Conservation (phyloP, 495 filamentous ascomycete species). For the Pyronema domesticum region DNA sequence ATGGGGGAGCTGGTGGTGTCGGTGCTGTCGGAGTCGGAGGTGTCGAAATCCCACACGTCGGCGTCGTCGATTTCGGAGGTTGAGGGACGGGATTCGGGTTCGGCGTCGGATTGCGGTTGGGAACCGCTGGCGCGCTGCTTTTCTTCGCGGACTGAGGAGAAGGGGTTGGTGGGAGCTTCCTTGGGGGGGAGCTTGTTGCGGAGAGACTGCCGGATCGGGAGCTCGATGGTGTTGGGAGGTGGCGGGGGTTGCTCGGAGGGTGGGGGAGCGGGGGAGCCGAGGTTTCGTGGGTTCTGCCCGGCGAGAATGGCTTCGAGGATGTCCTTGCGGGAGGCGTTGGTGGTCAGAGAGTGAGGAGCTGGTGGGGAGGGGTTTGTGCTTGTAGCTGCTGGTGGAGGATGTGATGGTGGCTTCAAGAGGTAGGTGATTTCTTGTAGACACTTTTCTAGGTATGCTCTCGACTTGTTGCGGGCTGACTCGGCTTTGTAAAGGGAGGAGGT, state of each 20-base stretch:
- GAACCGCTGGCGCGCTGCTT: no score
- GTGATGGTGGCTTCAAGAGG: conserved; percentile 45
- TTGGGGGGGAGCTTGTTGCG: conserved; percentile 20
- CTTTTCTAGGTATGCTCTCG: conserved; percentile 36
- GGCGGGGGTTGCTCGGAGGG: not conserved
- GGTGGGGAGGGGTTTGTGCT: not conserved
- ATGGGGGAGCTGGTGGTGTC: conserved; percentile 7
- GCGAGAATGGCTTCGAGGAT: not conserved
- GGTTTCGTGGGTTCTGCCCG: conserved; percentile 26
- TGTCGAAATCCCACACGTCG: conserved; percentile 88
- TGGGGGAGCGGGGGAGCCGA: conserved; percentile 35
- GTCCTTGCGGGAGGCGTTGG: no score
- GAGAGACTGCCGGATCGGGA: not conserved
- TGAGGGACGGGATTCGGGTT: not conserved
- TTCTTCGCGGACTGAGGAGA: no score
- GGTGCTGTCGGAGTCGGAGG: conserved; percentile 25
- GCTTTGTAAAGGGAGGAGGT: conserved; percentile 22
- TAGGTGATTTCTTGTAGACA: conserved; percentile 48
- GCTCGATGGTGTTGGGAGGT: no score
- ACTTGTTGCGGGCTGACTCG: conserved; percentile 23
- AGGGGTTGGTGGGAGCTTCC: conserved; percentile 9
- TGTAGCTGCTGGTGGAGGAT: conserved; percentile 32
- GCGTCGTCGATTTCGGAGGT: conserved; percentile 30
- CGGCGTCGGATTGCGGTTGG: no score
- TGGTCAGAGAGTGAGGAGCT: no score